phyloP scores from a whole-genome alignment of 2,329 filamentous ascomycete genomes.

The Chrysosporium queenslandicum region DNA sequence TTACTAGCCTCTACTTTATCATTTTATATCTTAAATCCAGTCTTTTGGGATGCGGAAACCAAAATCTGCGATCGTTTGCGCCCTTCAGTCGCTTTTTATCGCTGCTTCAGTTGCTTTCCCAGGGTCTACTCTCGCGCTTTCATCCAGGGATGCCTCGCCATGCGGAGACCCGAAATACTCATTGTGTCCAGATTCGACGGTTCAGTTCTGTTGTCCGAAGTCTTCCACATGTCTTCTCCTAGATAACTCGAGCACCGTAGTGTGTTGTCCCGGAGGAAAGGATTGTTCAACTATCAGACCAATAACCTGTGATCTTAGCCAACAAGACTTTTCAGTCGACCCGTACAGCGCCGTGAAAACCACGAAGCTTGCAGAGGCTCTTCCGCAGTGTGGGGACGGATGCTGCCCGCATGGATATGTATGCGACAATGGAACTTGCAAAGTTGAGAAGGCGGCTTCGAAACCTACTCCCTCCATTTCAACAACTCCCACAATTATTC shows the following conservation, averaged over 20 bases:
- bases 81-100: constrained; percentile 2
- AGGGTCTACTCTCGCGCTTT: background rate
- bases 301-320: constrained; percentile 36
- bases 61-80: background rate
- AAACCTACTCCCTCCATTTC: constrained; percentile 20
- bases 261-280: constrained; percentile 39
- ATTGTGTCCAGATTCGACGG: constrained; percentile 29
- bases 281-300: constrained; percentile 35
- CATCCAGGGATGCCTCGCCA: constrained; percentile 20
- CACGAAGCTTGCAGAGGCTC: constrained; percentile 30
- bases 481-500: constrained; percentile 16
- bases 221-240: constrained; percentile 34
- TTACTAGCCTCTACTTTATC: background rate
- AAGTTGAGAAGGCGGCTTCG: constrained; percentile 21
- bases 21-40: background rate
- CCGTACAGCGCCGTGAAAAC: constrained; percentile 35
- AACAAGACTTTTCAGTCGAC: constrained; percentile 33
- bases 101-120: background rate
- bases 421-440: constrained; percentile 27
- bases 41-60: background rate
- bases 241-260: constrained; percentile 34
- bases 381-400: constrained; percentile 34
- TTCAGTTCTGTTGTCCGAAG: constrained; percentile 39
- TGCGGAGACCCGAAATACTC: constrained; percentile 27
- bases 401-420: constrained; percentile 42